A percentile compares a stretch with the other conserved stretches of the same genome.
Evolutionary conservation across 208 protist genomes (phyloP).

Genomic region (Crithidia bombi): DNA sequence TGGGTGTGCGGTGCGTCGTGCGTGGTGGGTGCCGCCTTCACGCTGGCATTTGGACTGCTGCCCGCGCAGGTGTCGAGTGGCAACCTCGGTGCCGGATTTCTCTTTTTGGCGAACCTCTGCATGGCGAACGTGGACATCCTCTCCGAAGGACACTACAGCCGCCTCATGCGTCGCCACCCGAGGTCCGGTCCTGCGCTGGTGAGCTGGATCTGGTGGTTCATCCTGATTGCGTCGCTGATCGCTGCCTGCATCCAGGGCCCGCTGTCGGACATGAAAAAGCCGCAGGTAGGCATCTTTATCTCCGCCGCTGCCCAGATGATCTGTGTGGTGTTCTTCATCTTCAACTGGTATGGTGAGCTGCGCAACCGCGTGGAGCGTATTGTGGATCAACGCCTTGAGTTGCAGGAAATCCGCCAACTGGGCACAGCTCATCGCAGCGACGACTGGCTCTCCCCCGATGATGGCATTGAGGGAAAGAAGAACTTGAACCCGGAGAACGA

Average conservation of each 20-base stretch:
- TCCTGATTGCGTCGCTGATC: slow-evolving; percentile 51
- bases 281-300: slow-evolving; percentile 50
- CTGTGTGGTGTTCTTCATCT: slow-evolving; percentile 49
- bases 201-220: slow-evolving; percentile 70
- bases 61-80: slow-evolving; percentile 41
- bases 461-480: neutral
- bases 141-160: slow-evolving; percentile 73
- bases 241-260: slow-evolving; percentile 53
- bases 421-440: neutral
- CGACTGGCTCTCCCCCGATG: neutral
- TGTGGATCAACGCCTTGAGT: neutral
- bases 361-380: slow-evolving; percentile 55
- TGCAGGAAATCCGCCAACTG: neutral
- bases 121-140: slow-evolving; percentile 77
- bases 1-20: slow-evolving; percentile 59
- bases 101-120: slow-evolving; percentile 55
- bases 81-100: slow-evolving; percentile 41
- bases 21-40: slow-evolving; percentile 41
- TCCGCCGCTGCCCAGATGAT: slow-evolving; percentile 56
- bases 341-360: slow-evolving; percentile 73
- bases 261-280: slow-evolving; percentile 46
- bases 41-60: slow-evolving; percentile 44
- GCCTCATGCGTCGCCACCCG: slow-evolving; percentile 58
- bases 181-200: slow-evolving; percentile 51
- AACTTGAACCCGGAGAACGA: neutral